Evolutionary conservation across 2,329 filamentous ascomycete species (phyloP).

Genomic region (Cladophialophora psammophila): DNA sequence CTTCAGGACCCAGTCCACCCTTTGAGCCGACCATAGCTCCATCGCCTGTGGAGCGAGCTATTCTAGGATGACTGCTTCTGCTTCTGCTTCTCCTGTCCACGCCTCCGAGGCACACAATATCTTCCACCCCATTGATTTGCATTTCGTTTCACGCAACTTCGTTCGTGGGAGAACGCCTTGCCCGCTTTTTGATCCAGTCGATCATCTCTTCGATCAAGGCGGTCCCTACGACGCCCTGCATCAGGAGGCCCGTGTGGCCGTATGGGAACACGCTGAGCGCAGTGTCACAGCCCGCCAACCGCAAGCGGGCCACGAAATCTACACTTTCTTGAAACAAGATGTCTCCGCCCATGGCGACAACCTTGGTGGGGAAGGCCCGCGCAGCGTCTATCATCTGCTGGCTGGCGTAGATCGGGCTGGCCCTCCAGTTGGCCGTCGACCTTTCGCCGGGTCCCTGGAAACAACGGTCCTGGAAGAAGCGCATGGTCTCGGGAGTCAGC

Average conservation of each 20-base stretch:
- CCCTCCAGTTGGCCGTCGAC: not conserved
- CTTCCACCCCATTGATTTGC: too few relatives aligned
- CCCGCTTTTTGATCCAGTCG: not conserved
- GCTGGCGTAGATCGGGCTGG: slow-evolving; percentile 1
- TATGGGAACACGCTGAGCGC: not conserved
- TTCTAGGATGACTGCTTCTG: too few relatives aligned
- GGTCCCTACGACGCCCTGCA: slow-evolving; percentile 1
- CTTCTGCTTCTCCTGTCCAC: too few relatives aligned
- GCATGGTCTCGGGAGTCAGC: slow-evolving; percentile 4
- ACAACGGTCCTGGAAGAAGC: not conserved
- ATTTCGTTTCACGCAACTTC: too few relatives aligned
- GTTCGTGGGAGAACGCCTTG: not conserved
- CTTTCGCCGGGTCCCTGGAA: not conserved
- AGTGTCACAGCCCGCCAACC: not conserved
- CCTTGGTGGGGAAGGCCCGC: not conserved
- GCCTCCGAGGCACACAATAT: too few relatives aligned
- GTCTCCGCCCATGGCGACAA: not conserved
- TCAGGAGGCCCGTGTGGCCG: not conserved
- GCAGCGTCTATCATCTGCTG: not conserved
- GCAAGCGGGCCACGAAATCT: not conserved
- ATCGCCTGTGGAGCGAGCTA: too few relatives aligned
- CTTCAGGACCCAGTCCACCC: too few relatives aligned
- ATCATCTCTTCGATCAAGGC: slow-evolving; percentile 3
- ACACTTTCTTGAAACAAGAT: not conserved
- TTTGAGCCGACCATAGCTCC: too few relatives aligned